Evolutionary conservation across 2,329 filamentous ascomycete species (phyloP).

Genomic region (Apiospora aurea): DNA sequence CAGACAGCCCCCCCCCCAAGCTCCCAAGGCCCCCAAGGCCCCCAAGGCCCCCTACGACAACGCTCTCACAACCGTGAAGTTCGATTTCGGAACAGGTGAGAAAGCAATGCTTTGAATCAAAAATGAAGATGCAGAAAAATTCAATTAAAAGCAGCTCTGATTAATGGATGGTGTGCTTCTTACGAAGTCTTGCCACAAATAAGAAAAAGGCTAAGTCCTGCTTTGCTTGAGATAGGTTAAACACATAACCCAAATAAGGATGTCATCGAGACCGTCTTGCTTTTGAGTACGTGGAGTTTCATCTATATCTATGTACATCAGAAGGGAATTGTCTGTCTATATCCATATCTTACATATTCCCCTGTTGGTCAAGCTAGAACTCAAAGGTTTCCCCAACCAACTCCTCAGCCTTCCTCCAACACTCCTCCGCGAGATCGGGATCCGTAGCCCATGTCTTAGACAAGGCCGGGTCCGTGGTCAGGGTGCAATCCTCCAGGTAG

Average conservation of each 20-base stretch:
- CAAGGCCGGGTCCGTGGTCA: constrained; percentile 38
- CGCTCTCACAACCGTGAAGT: no score
- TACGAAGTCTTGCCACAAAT: not conserved
- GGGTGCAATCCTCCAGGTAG: constrained; percentile 46
- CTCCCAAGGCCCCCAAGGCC: no score
- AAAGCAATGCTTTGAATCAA: not conserved
- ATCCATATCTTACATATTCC: not conserved
- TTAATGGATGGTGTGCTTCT: not conserved
- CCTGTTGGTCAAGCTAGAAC: constrained; percentile 11
- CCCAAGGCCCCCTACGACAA: no score
- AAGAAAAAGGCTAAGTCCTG: not conserved
- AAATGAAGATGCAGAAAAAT: not conserved
- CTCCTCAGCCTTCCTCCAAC: constrained; percentile 47
- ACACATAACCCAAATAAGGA: not conserved
- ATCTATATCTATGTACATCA: no score
- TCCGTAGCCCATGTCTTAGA: constrained; percentile 45
- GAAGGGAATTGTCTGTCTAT: not conserved
- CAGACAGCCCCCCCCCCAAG: no score
- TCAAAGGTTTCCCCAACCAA: constrained; percentile 46
- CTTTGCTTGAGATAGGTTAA: not conserved
- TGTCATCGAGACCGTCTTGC: not conserved
- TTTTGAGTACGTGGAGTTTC: not conserved
- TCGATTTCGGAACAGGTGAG: not conserved
- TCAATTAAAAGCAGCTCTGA: not conserved
- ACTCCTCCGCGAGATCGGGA: constrained; percentile 44